Evolutionary conservation across 2,329 filamentous ascomycete species (phyloP).

Genomic region (Colletotrichum sp.): DNA sequence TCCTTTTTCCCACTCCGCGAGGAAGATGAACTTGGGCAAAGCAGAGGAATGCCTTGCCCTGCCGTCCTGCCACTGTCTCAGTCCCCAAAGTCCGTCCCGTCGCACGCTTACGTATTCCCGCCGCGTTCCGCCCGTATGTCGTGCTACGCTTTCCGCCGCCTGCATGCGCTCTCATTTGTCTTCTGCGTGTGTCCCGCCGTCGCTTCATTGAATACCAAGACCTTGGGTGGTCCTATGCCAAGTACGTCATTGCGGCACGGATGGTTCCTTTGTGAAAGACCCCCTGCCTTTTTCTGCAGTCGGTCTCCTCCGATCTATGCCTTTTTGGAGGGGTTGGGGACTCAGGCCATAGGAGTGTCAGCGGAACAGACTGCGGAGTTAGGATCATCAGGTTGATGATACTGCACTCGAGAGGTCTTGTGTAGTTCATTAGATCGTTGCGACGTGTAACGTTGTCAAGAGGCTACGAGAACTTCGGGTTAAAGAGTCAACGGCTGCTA

Average conservation of each 20-base stretch:
- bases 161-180: neutral
- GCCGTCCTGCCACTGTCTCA: neutral
- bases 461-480: neutral
- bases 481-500: neutral
- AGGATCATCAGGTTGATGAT: neutral
- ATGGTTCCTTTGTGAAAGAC: neutral
- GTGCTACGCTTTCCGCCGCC: neutral
- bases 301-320: neutral
- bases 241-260: constrained; percentile 17
- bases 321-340: neutral
- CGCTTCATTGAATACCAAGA: neutral
- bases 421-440: neutral
- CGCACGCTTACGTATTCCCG: neutral
- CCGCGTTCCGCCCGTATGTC: neutral
- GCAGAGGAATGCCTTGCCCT: neutral
- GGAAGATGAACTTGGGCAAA: neutral
- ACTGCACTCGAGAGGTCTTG: neutral
- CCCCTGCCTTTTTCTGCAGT: neutral
- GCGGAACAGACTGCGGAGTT: neutral
- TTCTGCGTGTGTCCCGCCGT: neutral
- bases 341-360: no score
- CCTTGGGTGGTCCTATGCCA: constrained; percentile 1
- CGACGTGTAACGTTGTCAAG: neutral
- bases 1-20: neutral
- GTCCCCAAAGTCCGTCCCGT: neutral